phyloP scores from a whole-genome alignment of 192 early-diverging fungal species.

The Kappamyces sp. region DNA sequence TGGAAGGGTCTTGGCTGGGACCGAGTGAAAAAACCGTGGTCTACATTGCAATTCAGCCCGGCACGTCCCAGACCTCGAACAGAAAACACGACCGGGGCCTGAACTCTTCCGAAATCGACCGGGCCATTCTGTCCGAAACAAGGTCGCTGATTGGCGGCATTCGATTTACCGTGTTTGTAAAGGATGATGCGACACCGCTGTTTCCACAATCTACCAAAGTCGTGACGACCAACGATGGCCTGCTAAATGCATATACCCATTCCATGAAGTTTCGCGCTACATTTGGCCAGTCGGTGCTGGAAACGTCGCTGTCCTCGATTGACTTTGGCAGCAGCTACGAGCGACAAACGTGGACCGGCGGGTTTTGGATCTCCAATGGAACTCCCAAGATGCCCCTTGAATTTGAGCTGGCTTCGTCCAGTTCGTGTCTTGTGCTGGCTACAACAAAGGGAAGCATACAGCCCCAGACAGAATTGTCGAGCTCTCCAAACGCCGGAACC shows the following conservation, averaged over 20 bases:
- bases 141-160: conserved; percentile 69
- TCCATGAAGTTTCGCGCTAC: conserved; percentile 73
- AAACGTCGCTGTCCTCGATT: conserved; percentile 58
- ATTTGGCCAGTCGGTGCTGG: conserved; percentile 71
- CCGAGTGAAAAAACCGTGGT: conserved; percentile 48
- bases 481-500: too few species aligned
- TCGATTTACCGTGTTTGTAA: conserved; percentile 58
- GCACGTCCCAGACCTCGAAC: neutral
- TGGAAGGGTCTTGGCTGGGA: conserved; percentile 45
- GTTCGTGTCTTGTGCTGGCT: neutral
- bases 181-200: conserved; percentile 29
- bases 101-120: conserved; percentile 9
- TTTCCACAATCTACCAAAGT: conserved; percentile 2
- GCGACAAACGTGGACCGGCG: conserved; percentile 46
- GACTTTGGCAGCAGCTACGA: conserved; percentile 58
- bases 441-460: too few species aligned
- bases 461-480: too few species aligned
- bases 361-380: conserved; percentile 65
- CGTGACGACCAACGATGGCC: neutral
- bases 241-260: conserved; percentile 58
- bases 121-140: conserved; percentile 31
- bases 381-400: conserved; percentile 65
- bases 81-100: conserved; percentile 4
- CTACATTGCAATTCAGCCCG: conserved; percentile 75
- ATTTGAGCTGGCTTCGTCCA: conserved; percentile 29